Percentiles rank a stretch among this genome's conserved stretches.
Conservation (phyloP, 2,329 filamentous ascomycete species). For the Fusarium sp. region DNA sequence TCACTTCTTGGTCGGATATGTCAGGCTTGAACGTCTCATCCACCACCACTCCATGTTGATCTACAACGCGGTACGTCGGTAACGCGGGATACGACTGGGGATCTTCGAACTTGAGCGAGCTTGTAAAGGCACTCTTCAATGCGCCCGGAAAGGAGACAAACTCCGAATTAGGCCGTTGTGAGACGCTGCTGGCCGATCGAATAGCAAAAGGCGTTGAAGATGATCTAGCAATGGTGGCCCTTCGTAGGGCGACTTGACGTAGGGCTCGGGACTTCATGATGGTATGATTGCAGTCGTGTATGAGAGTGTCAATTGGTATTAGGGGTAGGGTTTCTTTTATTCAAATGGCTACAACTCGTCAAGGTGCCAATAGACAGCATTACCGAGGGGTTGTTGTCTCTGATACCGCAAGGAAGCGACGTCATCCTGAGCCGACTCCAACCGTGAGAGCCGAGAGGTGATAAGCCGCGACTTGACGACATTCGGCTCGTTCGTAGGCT, state of each 20-base stretch:
- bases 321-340: constrained; percentile 18
- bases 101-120: constrained; percentile 77
- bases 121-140: constrained; percentile 91
- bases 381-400: constrained; percentile 39
- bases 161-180: constrained; percentile 64
- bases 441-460: constrained; percentile 42
- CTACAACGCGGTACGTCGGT: constrained; percentile 89
- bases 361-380: constrained; percentile 18
- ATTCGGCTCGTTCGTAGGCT: constrained; percentile 26
- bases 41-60: constrained; percentile 85
- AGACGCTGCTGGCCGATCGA: constrained; percentile 59
- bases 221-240: constrained; percentile 38
- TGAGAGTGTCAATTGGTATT: constrained; percentile 3
- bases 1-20: constrained; percentile 69
- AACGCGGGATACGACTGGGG: constrained; percentile 78
- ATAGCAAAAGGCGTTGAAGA: constrained; percentile 36
- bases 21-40: constrained; percentile 76
- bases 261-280: constrained; percentile 50
- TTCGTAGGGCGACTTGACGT: constrained; percentile 43
- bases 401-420: constrained; percentile 39
- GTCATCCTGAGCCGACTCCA: constrained; percentile 48
- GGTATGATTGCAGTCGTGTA: constrained; percentile 10
- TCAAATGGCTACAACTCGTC: constrained; percentile 8
- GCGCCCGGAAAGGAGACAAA: constrained; percentile 88
- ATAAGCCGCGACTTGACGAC: constrained; percentile 44